Percentiles rank a stretch among this genome's conserved stretches.
Evolutionary conservation across 768 basidiomycete species (phyloP).

Genomic region (Gloeopeniophorella convolvens): DNA sequence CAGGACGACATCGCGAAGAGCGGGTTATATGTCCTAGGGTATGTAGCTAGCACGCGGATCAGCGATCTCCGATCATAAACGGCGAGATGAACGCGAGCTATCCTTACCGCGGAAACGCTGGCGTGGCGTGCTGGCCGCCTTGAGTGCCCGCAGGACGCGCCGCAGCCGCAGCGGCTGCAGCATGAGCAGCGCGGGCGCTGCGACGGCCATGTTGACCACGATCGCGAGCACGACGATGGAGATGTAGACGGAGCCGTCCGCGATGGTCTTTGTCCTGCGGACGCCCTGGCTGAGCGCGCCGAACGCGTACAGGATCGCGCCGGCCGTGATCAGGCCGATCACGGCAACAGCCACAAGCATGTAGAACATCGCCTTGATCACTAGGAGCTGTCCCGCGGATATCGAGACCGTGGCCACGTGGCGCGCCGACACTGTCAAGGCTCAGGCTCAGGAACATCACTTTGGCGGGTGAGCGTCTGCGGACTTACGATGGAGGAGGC

Average conservation of each 20-base stretch:
- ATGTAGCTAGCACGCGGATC: constrained; percentile 44
- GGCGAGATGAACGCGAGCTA: background rate
- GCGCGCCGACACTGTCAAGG: constrained; percentile 14
- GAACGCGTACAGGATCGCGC: constrained; percentile 63
- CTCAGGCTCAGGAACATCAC: background rate
- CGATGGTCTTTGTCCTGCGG: constrained; percentile 39
- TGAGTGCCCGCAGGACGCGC: constrained; percentile 49
- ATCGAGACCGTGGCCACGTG: constrained; percentile 52
- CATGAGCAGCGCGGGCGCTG: constrained; percentile 63
- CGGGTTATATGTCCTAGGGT: constrained; percentile 65
- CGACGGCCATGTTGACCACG: constrained; percentile 57
- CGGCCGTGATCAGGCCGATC: constrained; percentile 59
- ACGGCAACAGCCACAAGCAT: constrained; percentile 46
- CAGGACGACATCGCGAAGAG: constrained; percentile 61
- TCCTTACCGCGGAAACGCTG: constrained; percentile 69
- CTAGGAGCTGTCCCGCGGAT: constrained; percentile 51
- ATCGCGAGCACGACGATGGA: constrained; percentile 51
- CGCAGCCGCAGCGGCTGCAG: constrained; percentile 65
- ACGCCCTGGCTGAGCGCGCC: constrained; percentile 43
- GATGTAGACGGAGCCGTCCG: constrained; percentile 70
- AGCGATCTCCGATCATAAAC: background rate
- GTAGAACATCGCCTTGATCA: constrained; percentile 61
- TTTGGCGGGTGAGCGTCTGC: background rate
- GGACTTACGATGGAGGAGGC: constrained; percentile 50
- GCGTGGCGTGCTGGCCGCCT: constrained; percentile 62